Evolutionary conservation across 2,329 filamentous ascomycete species (phyloP).

Genomic region (Sclerotinia sclerotiorum): DNA sequence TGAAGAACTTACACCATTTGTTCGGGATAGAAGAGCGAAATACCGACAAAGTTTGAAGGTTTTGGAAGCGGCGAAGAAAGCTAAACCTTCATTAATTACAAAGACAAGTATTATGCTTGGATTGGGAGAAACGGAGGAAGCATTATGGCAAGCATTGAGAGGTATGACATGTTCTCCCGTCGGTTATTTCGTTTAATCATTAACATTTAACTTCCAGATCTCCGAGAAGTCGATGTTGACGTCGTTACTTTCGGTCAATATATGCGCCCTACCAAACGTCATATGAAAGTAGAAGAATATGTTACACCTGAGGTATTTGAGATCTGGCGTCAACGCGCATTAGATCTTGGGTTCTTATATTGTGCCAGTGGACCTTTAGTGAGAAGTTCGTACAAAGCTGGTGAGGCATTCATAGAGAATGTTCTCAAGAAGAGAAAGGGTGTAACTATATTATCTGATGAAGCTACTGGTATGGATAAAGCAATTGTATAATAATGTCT

Average conservation of each 20-base stretch:
- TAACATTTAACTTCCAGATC: conserved; percentile 52
- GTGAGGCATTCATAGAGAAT: conserved; percentile 98
- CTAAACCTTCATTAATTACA: conserved; percentile 77
- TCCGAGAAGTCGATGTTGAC: conserved; percentile 79
- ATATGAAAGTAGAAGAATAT: conserved; percentile 96
- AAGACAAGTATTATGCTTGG: conserved; percentile 99
- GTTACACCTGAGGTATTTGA: conserved; percentile 90
- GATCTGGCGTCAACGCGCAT: conserved; percentile 81
- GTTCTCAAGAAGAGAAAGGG: conserved; percentile 57
- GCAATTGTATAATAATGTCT: conserved; percentile 29
- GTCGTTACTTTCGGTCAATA: conserved; percentile 99
- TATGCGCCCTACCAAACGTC: conserved; percentile 97
- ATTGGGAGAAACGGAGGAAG: conserved; percentile 84
- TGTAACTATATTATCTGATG: conserved; percentile 35
- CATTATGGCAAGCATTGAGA: conserved; percentile 75
- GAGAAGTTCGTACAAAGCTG: conserved; percentile 94
- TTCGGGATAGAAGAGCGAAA: conserved; percentile 84
- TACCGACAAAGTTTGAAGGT: conserved; percentile 85
- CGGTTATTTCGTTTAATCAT: not conserved
- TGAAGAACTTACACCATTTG: conserved; percentile 83
- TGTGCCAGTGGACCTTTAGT: conserved; percentile 92
- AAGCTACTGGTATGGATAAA: conserved; percentile 36
- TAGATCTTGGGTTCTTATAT: conserved; percentile 96
- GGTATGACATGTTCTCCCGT: conserved; percentile 47
- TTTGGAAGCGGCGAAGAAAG: conserved; percentile 76